phyloP scores from a whole-genome alignment of 257 asterid species.

The Ehretia macrophylla region DNA sequence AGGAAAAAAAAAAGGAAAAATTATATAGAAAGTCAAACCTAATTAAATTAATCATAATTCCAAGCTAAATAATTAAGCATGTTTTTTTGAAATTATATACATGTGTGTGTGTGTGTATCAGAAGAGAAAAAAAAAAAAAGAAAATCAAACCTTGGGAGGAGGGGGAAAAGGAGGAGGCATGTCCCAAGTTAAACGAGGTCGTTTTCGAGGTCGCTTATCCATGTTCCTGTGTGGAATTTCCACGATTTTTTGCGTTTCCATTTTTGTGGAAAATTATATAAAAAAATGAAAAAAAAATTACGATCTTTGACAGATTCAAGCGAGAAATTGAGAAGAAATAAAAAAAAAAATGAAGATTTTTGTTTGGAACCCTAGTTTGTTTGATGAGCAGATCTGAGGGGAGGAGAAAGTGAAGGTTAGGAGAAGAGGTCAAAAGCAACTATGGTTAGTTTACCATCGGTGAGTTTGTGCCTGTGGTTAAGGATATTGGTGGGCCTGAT shows the following conservation, averaged over 20 bases:
- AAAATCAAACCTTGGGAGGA: slow-evolving; percentile 46
- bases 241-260: slow-evolving; percentile 66
- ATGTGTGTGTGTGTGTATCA: not conserved
- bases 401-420: not conserved
- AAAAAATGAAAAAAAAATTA: not conserved
- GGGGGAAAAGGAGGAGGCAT: slow-evolving; percentile 40
- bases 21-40: slow-evolving; percentile 38
- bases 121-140: not conserved
- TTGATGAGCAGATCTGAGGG: slow-evolving; percentile 9
- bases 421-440: slow-evolving; percentile 29
- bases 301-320: not conserved
- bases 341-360: too few relatives aligned
- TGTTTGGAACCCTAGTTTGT: not conserved
- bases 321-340: slow-evolving; percentile 3
- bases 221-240: slow-evolving; percentile 56
- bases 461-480: slow-evolving; percentile 18
- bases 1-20: not conserved
- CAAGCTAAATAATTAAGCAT: not conserved
- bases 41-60: slow-evolving; percentile 5
- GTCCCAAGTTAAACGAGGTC: slow-evolving; percentile 81
- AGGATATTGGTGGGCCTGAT: slow-evolving; percentile 2
- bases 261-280: slow-evolving; percentile 14
- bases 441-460: slow-evolving; percentile 26
- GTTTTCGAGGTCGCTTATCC: slow-evolving; percentile 72
- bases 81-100: too few relatives aligned